phyloP scores from a whole-genome alignment of 768 basidiomycete genomes.

The Gymnopilus dilepis region DNA sequence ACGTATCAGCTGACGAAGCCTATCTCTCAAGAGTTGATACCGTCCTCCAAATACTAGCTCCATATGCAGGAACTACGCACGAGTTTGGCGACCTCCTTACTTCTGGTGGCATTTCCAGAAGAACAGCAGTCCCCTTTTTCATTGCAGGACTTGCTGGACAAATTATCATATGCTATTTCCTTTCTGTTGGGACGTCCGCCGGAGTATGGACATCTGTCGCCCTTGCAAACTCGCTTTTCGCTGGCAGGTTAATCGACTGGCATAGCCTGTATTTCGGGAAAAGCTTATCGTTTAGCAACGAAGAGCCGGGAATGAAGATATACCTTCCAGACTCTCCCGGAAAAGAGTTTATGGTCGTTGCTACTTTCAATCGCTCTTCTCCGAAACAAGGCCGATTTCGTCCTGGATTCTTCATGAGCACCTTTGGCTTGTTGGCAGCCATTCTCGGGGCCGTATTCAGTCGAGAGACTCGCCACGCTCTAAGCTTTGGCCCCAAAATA shows the following conservation, averaged over 20 bases:
- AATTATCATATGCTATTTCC: slow-evolving; percentile 32
- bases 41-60: slow-evolving; percentile 24
- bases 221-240: slow-evolving; percentile 28
- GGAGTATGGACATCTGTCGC: slow-evolving; percentile 33
- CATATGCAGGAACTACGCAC: slow-evolving; percentile 18
- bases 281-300: background rate
- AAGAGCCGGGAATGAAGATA: slow-evolving; percentile 28
- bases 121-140: slow-evolving; percentile 28
- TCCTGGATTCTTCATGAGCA: slow-evolving; percentile 28
- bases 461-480: slow-evolving; percentile 25
- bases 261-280: slow-evolving; percentile 30
- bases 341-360: slow-evolving; percentile 29
- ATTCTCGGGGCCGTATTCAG: slow-evolving; percentile 32
- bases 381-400: slow-evolving; percentile 28
- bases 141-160: slow-evolving; percentile 30
- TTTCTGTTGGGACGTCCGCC: slow-evolving; percentile 30
- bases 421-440: slow-evolving; percentile 29
- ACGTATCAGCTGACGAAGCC: slow-evolving; percentile 26
- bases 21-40: slow-evolving; percentile 26
- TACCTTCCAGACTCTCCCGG: slow-evolving; percentile 24
- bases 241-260: slow-evolving; percentile 27
- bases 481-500: slow-evolving; percentile 23
- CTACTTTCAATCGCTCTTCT: slow-evolving; percentile 31
- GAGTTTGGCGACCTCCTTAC: slow-evolving; percentile 24
- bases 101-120: slow-evolving; percentile 25